Conservation (phyloP, 2,329 filamentous ascomycete species). For the Aspergillus vadensis region DNA sequence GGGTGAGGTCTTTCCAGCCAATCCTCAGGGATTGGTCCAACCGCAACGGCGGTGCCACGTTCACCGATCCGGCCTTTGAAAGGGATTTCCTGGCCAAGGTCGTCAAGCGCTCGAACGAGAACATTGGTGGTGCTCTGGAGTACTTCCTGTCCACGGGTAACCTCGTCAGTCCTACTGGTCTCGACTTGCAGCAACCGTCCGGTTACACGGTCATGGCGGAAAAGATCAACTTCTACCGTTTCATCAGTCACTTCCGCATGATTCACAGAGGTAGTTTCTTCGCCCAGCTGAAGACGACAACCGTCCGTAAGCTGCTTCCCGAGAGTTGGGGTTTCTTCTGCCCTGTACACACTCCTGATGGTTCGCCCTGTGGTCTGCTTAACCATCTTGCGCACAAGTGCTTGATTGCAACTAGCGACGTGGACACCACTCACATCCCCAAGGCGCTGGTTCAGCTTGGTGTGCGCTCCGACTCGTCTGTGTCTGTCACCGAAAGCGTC, state of each 20-base stretch:
- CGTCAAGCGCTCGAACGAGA: conserved; percentile 80
- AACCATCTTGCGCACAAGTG: conserved; percentile 97
- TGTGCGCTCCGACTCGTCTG: conserved; percentile 72
- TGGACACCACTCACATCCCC: conserved; percentile 75
- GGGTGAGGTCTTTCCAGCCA: conserved; percentile 67
- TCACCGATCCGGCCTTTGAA: conserved; percentile 74
- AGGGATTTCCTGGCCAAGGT: conserved; percentile 79
- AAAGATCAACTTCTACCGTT: conserved; percentile 98
- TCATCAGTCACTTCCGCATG: conserved; percentile 99
- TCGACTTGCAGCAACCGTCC: conserved; percentile 91
- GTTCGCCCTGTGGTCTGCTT: conserved; percentile 87
- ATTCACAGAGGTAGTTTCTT: conserved; percentile 99
- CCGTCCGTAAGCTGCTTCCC: conserved; percentile 89
- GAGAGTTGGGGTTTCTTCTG: conserved; percentile 99
- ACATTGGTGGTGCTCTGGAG: conserved; percentile 81
- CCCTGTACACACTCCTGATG: conserved; percentile 96
- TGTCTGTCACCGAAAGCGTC: conserved; percentile 79
- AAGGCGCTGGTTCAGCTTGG: conserved; percentile 77
- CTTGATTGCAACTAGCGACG: conserved; percentile 73
- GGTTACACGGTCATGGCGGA: conserved; percentile 97
- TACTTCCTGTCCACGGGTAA: conserved; percentile 98
- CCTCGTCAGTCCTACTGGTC: conserved; percentile 81
- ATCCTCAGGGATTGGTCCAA: conserved; percentile 58
- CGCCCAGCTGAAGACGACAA: conserved; percentile 94
- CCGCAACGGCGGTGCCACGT: conserved; percentile 57